Conservation (phyloP, 768 basidiomycete genomes). For the Mycena floridula region DNA sequence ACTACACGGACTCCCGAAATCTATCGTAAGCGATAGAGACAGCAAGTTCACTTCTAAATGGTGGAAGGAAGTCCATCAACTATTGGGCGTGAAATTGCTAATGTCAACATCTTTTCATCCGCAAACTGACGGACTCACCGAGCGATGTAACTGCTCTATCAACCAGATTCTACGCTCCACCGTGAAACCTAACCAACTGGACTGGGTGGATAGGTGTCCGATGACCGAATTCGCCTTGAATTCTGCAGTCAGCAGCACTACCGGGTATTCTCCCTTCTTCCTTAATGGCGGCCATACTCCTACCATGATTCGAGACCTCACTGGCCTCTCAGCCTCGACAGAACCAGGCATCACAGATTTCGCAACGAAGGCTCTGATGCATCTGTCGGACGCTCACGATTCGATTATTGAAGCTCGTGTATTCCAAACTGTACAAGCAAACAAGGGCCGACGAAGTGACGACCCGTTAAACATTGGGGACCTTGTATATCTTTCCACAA, state of each 20-base stretch:
- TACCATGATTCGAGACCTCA: not conserved
- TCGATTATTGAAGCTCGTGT: conserved; percentile 12
- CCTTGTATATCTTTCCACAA: conserved; percentile 22
- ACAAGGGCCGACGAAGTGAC: conserved; percentile 7
- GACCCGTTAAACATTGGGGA: conserved; percentile 11
- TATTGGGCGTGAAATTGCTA: conserved; percentile 14
- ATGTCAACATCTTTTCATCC: not conserved
- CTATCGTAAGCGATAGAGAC: not conserved
- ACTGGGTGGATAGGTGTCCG: not conserved
- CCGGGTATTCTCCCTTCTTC: not conserved
- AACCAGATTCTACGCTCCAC: conserved; percentile 10
- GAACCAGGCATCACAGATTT: conserved; percentile 13
- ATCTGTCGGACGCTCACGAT: conserved; percentile 13
- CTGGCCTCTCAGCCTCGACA: no score
- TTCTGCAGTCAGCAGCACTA: not conserved
- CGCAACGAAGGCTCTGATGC: conserved; percentile 5
- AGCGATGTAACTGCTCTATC: conserved; percentile 11
- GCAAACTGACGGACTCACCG: conserved; percentile 7
- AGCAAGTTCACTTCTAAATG: conserved; percentile 4
- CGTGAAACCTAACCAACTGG: not conserved
- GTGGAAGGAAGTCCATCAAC: conserved; percentile 16
- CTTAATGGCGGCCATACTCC: not conserved
- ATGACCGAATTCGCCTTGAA: not conserved
- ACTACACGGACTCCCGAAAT: not conserved
- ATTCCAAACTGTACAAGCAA: conserved; percentile 14